A percentile compares a stretch with the other conserved stretches of the same genome.
Evolutionary conservation across 2,329 filamentous ascomycete genomes (phyloP).

Genomic region (Phialocephala sp.): DNA sequence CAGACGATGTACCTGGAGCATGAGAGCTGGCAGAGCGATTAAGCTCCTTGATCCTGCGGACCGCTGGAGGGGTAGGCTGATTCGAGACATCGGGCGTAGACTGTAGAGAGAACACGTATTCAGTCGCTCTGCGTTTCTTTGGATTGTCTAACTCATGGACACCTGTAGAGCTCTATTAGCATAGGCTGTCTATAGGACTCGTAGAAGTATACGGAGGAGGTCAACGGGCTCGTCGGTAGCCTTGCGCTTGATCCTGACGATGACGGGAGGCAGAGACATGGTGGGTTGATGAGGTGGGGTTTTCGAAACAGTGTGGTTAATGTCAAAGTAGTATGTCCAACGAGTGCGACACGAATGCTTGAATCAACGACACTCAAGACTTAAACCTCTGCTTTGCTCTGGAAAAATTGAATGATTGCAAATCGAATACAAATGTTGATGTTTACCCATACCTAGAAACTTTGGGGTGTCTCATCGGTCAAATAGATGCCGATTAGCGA

Average conservation of each 20-base stretch:
- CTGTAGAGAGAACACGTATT: slow-evolving; percentile 42
- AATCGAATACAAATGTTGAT: not conserved
- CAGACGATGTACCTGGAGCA: slow-evolving; percentile 9
- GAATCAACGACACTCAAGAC: no score
- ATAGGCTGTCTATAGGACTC: not conserved
- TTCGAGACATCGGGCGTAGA: slow-evolving; percentile 13
- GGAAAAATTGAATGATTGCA: not conserved
- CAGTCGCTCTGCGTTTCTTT: slow-evolving; percentile 31
- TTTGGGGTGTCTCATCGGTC: not conserved
- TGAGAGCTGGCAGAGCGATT: slow-evolving; percentile 27
- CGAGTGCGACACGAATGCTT: not conserved
- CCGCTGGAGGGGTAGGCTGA: slow-evolving; percentile 17
- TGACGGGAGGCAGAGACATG: slow-evolving; percentile 42
- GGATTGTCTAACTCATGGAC: slow-evolving; percentile 40
- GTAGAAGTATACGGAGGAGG: slow-evolving; percentile 39
- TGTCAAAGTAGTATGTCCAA: not conserved
- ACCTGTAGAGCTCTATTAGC: slow-evolving; percentile 27
- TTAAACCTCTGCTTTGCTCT: not conserved
- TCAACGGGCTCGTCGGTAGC: slow-evolving; percentile 43
- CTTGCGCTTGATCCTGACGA: slow-evolving; percentile 44
- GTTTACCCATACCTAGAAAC: slow-evolving; percentile 5
- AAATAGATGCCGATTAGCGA: slow-evolving; percentile 5
- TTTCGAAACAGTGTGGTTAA: not conserved
- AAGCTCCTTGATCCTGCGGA: slow-evolving; percentile 33
- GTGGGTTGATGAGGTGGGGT: not conserved